A percentile compares a stretch with the other conserved stretches of the same genome.
These are phyloP conservation scores for Didymosphaeria variabile DNA, from an alignment of 2,329 filamentous ascomycete species.

Conservation along the genomic window DNA sequence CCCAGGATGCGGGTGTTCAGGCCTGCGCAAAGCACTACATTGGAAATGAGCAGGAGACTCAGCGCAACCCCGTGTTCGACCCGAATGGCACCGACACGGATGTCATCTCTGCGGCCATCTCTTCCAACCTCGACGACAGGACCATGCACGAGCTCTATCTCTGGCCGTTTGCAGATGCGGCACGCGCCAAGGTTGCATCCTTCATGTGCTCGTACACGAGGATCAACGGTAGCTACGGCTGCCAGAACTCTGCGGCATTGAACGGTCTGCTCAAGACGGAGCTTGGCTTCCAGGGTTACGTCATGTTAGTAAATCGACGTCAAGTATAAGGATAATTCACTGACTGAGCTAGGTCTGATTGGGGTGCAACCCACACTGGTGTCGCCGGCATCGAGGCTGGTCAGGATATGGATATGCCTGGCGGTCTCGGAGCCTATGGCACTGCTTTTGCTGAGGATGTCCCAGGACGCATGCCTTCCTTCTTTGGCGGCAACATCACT, in stretches of 20 bases:
- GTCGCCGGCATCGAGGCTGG: slow-evolving; percentile 56
- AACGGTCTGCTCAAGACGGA: slow-evolving; percentile 62
- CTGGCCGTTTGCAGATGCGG: slow-evolving; percentile 66
- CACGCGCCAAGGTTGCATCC: slow-evolving; percentile 64
- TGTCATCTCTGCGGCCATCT: slow-evolving; percentile 63
- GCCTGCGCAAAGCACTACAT: slow-evolving; percentile 63
- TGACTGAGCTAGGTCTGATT: slow-evolving; percentile 52
- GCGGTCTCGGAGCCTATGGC: slow-evolving; percentile 43
- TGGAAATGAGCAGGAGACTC: slow-evolving; percentile 67
- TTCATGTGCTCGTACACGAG: slow-evolving; percentile 66
- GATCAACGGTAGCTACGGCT: slow-evolving; percentile 43
- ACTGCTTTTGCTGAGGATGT: slow-evolving; percentile 29
- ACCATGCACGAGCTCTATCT: slow-evolving; percentile 65
- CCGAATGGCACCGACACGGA: slow-evolving; percentile 41
- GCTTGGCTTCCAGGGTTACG: slow-evolving; percentile 59
- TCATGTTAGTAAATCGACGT: slow-evolving; percentile 60
- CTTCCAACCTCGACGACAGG: slow-evolving; percentile 69
- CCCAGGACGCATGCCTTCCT: slow-evolving; percentile 28
- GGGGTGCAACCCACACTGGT: slow-evolving; percentile 55
- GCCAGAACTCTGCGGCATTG: slow-evolving; percentile 50
- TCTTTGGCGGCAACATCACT: slow-evolving; percentile 51
- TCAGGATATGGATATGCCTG: slow-evolving; percentile 60
- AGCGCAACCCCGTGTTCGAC: slow-evolving; percentile 37
- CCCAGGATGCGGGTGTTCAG: slow-evolving; percentile 54
- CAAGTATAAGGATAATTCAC: slow-evolving; percentile 28